A percentile compares a stretch with the other conserved stretches of the same genome.
Conservation (phyloP, 768 basidiomycete species). For the Lactarius psammicola region DNA sequence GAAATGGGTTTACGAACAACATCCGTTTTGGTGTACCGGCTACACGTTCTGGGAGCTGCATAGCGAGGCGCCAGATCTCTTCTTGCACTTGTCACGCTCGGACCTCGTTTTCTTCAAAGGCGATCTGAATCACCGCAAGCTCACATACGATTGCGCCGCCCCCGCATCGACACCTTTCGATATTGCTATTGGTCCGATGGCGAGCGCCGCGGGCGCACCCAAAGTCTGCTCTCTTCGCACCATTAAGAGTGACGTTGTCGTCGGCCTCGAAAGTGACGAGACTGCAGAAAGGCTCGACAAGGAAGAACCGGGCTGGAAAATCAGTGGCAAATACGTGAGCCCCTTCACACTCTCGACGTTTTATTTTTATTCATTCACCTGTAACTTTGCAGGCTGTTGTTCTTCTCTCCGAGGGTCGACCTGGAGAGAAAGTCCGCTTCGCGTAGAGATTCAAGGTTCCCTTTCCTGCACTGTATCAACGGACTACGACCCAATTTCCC, state of each 20-base stretch:
- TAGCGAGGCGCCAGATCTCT: conserved; percentile 83
- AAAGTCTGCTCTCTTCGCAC: conserved; percentile 84
- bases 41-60: conserved; percentile 91
- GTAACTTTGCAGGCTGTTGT: conserved; percentile 65
- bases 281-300: conserved; percentile 79
- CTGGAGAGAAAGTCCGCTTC: conserved; percentile 84
- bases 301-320: conserved; percentile 92
- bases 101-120: conserved; percentile 96
- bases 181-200: conserved; percentile 89
- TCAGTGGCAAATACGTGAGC: conserved; percentile 93
- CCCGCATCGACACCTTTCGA: conserved; percentile 87
- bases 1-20: conserved; percentile 92
- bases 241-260: conserved; percentile 94
- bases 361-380: conserved; percentile 8
- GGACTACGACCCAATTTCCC: not conserved
- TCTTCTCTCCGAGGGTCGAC: conserved; percentile 82
- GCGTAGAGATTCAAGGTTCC: conserved; percentile 38
- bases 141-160: conserved; percentile 84
- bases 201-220: conserved; percentile 83
- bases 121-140: conserved; percentile 88
- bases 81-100: conserved; percentile 85
- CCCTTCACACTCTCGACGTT: conserved; percentile 1
- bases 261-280: conserved; percentile 74
- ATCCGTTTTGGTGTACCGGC: conserved; percentile 95
- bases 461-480: not conserved